Base-by-base conservation (phyloP, 1,139 yeast species). In the Scheffersomyces segobiensis region DNA sequence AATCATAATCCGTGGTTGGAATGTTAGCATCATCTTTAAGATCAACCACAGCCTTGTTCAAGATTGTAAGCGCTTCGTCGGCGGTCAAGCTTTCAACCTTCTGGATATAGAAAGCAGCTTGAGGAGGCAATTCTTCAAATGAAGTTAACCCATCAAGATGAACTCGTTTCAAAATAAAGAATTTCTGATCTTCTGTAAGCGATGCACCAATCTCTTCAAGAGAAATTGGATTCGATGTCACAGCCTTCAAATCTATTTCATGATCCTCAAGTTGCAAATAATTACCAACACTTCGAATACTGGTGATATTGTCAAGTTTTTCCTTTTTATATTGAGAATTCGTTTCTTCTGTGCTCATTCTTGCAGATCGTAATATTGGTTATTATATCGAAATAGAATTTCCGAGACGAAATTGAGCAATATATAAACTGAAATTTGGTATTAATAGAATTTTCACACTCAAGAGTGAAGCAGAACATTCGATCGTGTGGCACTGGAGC, bases 81-180 rank as follows among this genome's bases (percentile, higher is more conserved):
- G 57, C 57, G 2, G 67, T 24, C 54, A 71, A 57, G n/a, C 53
- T 54, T 50, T 65, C 67, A 50, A 69, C 62, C 57, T 69, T 70
- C 53, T 67, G 67, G 56, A 70, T 62, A 68, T 70, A 64, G 56
- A 65, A 69, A 14, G 67, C 55, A 7, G 66, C 70, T 46, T 67
- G 65, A 18, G 71, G 60, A 3, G 80, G 80, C 55, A 77, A 68
- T 54, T 76, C 72, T 6, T 73, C 75, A 57, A 72, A 65, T 18
- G 67, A 55, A 1, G 59, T 54, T 58, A 72, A 64, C 50, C 65
- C 66, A 24, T 68, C 72, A 58, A 67, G 68, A 51, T 73, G 67
- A 49, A 75, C 58, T 62, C 76, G 66, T 58, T 63, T 68, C 60
- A 74, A 68, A 53, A 73, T 66, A 56, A 66, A 62, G 56, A 59